A percentile compares a stretch with the other conserved stretches of the same genome.
Evolutionary conservation across 2,329 filamentous ascomycete species (phyloP).

Genomic region (Fusarium penzigii): DNA sequence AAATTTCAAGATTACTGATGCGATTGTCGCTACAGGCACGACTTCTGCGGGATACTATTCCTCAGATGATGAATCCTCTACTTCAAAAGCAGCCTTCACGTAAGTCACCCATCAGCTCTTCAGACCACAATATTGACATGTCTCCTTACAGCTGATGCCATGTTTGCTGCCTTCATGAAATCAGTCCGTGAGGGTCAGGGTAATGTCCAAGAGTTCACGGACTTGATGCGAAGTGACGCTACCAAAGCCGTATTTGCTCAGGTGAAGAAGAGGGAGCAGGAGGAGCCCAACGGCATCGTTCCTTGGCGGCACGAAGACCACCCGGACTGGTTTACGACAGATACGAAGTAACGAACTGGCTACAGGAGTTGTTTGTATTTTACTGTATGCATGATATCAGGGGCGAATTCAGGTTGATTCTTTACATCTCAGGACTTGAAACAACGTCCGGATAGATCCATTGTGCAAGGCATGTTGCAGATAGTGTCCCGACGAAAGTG

Average conservation of each 20-base stretch:
- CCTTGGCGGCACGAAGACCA: constrained; percentile 61
- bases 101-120: constrained; percentile 35
- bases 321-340: constrained; percentile 55
- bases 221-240: constrained; percentile 48
- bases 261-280: constrained; percentile 53
- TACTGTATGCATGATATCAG: constrained; percentile 3
- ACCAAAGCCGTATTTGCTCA: constrained; percentile 53
- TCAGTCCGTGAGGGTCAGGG: constrained; percentile 48
- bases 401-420: constrained; percentile 7
- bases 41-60: constrained; percentile 38
- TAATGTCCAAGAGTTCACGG: constrained; percentile 54
- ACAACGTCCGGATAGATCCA: neutral
- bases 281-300: constrained; percentile 57
- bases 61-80: constrained; percentile 48
- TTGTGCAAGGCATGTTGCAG: neutral
- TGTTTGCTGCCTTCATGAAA: constrained; percentile 50
- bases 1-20: constrained; percentile 22
- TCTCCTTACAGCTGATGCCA: constrained; percentile 46
- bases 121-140: constrained; percentile 11
- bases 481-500: neutral
- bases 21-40: constrained; percentile 31
- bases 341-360: constrained; percentile 22
- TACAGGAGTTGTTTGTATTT: constrained; percentile 4
- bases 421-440: neutral
- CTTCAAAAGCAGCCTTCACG: constrained; percentile 51